A percentile compares a stretch with the other conserved stretches of the same genome.
phyloP scores from a whole-genome alignment of 352 stramenopile species.

The Pythium sukuiense region DNA sequence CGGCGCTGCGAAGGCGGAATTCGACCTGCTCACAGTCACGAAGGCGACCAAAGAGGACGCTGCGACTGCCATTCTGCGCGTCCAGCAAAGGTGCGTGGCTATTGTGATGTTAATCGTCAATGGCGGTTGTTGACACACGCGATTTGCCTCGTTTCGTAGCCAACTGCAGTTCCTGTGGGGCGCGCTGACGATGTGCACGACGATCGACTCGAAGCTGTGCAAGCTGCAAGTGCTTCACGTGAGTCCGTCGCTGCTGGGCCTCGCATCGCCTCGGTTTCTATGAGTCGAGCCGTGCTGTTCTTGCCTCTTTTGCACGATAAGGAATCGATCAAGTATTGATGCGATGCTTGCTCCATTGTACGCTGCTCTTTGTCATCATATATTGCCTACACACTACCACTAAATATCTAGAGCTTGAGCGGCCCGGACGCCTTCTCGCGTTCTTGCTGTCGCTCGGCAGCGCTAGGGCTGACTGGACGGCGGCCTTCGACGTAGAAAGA shows the following conservation, averaged over 20 bases:
- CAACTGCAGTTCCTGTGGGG: constrained; percentile 62
- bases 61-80: constrained; percentile 55
- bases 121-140: background rate
- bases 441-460: constrained; percentile 14
- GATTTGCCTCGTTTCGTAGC: constrained; percentile 11
- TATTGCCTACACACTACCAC: background rate
- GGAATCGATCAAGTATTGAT: background rate
- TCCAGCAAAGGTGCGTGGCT: constrained; percentile 43
- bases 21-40: constrained; percentile 60
- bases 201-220: constrained; percentile 60
- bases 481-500: constrained; percentile 54
- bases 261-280: constrained; percentile 66
- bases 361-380: background rate
- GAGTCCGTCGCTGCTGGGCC: constrained; percentile 59
- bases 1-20: constrained; percentile 58
- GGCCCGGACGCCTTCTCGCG: constrained; percentile 21
- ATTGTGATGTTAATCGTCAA: background rate
- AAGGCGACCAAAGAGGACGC: constrained; percentile 41
- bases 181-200: constrained; percentile 74
- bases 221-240: constrained; percentile 67
- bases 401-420: constrained; percentile 24
- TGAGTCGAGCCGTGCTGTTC: background rate
- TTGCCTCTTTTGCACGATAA: background rate
- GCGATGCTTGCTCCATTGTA: background rate
- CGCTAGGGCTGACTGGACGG: constrained; percentile 16